These are phyloP conservation scores for Suillus cothurnatus DNA, from an alignment of 768 basidiomycete genomes.

Conservation along the genomic window DNA sequence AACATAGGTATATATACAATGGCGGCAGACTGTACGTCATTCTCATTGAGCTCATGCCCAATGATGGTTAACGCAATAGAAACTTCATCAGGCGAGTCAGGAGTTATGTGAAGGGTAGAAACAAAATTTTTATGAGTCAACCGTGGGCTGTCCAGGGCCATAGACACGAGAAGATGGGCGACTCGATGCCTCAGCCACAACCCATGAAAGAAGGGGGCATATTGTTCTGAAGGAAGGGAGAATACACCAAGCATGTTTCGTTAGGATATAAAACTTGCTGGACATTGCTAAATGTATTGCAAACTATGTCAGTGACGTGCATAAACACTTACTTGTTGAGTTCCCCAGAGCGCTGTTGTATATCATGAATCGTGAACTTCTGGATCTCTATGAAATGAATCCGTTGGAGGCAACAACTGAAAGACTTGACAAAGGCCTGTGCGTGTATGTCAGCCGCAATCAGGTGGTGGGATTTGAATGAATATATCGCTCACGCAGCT, in stretches of 20 bases:
- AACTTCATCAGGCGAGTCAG: constrained; percentile 34
- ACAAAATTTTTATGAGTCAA: constrained; percentile 45
- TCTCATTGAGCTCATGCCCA: constrained; percentile 43
- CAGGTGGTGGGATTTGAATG: too few relatives aligned
- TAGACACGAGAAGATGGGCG: constrained; percentile 48
- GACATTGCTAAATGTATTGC: constrained; percentile 12
- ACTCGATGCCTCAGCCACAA: constrained; percentile 56
- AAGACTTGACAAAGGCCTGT: constrained; percentile 62
- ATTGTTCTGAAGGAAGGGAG: constrained; percentile 49
- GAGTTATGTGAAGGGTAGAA: constrained; percentile 32
- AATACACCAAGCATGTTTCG: constrained; percentile 70
- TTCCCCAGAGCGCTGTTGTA: constrained; percentile 21
- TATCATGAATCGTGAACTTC: constrained; percentile 50
- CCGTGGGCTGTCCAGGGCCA: constrained; percentile 35
- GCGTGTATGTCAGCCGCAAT: constrained; percentile 8
- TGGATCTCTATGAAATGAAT: constrained; percentile 46
- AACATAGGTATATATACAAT: constrained; percentile 40
- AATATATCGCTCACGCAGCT: constrained; percentile 58
- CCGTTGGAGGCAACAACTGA: constrained; percentile 40
- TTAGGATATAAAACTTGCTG: constrained; percentile 68
- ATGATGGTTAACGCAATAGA: constrained; percentile 38
- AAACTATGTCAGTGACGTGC: background rate
- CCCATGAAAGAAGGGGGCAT: constrained; percentile 44
- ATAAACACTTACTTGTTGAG: constrained; percentile 48
- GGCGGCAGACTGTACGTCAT: constrained; percentile 47